Evolutionary conservation across 106 monocot species (phyloP), one percentile per base, ranked within the genome.

Genomic region (Dendrobium chrysotoxum): DNA sequence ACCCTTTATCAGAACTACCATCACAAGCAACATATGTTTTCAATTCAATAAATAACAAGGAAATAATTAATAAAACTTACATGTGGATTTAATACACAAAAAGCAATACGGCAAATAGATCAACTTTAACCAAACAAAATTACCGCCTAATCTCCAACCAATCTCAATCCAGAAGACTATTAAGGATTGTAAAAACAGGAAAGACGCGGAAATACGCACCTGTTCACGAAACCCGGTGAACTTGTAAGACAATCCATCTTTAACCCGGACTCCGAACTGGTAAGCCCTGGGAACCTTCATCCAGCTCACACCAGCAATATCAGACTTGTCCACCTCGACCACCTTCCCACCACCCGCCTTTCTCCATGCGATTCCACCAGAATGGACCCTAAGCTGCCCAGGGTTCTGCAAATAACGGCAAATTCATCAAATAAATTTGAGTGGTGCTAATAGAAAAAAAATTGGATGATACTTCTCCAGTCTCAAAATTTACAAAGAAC

Each of bases 221-320:
- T 89, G 98, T 53, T 99, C 98, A 16, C 94, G 89, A 54, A 99
- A 99, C 30, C 98, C 98, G 21, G 85, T 95, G 81, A 99, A 99
- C 81, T 95, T 99, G 86, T 95, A 95, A 68, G 84, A 86, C 77
- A 99, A 73, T 9, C 98, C 98, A 85, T 99, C 98, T 75, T 93
- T 95, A 50, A 77, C 90, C 82, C 88, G 89, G 31, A 99, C 89
- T 18, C 95, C 98, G 28, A 99, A 86, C 80, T 99, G 93, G 80
- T 91, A 93, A 7, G 91, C 79, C 78, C 95, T 86, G 7, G 98
- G 98, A 28, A 99, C 83, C 85, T 93, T 95, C 95, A 95, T 93
- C 98, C 98, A 99, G 2, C 91, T 86, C 28, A 95, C 75, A 18
- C 90, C 78, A 13, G 78, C 73, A 76, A 99, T 85, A 86, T 99